Conservation (phyloP, 1,284 basidiomycete species). For the Ustilago vetiveriae region DNA sequence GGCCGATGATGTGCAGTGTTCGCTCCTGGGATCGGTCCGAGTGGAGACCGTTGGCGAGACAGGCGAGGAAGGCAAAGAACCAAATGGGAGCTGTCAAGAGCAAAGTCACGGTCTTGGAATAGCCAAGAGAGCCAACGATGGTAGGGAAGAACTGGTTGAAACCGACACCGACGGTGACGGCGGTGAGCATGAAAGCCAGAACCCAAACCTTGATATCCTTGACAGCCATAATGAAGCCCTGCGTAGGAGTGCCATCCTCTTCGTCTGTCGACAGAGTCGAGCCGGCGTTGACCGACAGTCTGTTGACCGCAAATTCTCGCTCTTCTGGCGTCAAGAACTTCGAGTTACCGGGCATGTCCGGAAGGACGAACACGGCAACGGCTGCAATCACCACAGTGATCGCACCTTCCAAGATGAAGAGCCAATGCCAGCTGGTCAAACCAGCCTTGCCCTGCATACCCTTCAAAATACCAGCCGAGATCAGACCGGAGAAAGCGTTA, state of each 20-base stretch:
- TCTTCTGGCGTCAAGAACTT: slow-evolving; percentile 44
- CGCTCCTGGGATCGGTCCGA: slow-evolving; percentile 48
- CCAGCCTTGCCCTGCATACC: slow-evolving; percentile 39
- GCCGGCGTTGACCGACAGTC: slow-evolving; percentile 71
- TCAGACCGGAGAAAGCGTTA: slow-evolving; percentile 60
- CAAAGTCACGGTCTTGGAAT: slow-evolving; percentile 45
- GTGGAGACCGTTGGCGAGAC: slow-evolving; percentile 53
- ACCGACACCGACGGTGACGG: slow-evolving; percentile 26
- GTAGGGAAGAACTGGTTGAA: slow-evolving; percentile 66
- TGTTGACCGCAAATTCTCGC: slow-evolving; percentile 39
- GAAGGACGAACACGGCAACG: slow-evolving; percentile 37
- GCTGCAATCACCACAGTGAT: slow-evolving; percentile 41
- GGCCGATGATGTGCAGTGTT: slow-evolving; percentile 46
- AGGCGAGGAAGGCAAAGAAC: slow-evolving; percentile 53
- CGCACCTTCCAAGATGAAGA: slow-evolving; percentile 57
- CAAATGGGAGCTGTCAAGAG: slow-evolving; percentile 52
- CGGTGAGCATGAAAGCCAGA: slow-evolving; percentile 48
- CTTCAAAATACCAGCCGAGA: slow-evolving; percentile 46
- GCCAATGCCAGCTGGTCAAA: slow-evolving; percentile 52
- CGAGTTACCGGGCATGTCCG: slow-evolving; percentile 56
- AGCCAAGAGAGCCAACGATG: slow-evolving; percentile 49
- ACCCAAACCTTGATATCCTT: slow-evolving; percentile 53
- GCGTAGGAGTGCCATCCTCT: slow-evolving; percentile 70
- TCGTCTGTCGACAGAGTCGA: slow-evolving; percentile 71
- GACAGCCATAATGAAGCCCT: slow-evolving; percentile 45